Evolutionary conservation across 441 rosid genomes (phyloP).

Genomic region (Populus hybrid): DNA sequence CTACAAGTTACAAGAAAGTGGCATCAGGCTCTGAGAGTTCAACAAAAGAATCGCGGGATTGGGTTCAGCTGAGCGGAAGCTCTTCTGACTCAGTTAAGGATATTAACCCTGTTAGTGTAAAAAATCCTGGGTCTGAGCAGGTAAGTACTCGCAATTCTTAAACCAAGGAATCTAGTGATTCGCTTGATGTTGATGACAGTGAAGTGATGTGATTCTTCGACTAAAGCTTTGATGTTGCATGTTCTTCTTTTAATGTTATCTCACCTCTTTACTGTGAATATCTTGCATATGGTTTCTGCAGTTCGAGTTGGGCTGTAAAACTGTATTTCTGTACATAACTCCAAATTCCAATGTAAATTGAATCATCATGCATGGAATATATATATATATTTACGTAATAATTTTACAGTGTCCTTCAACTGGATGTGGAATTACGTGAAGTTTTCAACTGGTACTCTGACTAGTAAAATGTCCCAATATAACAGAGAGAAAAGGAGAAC

Average conservation of each 20-base stretch:
- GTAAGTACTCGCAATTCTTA: slow-evolving; percentile 40
- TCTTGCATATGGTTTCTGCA: slow-evolving; percentile 25
- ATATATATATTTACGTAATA: neutral
- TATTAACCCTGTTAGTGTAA: slow-evolving; percentile 24
- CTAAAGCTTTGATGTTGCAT: neutral
- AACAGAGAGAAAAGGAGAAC: neutral
- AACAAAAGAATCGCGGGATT: slow-evolving; percentile 49
- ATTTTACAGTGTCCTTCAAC: neutral
- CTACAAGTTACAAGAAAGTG: slow-evolving; percentile 53
- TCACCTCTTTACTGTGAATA: slow-evolving; percentile 32
- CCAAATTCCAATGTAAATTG: slow-evolving; percentile 21
- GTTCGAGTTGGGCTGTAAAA: slow-evolving; percentile 18
- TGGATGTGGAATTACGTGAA: neutral
- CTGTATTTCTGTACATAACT: slow-evolving; percentile 40
- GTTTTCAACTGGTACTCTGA: neutral
- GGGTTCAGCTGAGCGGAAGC: slow-evolving; percentile 58
- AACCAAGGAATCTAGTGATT: slow-evolving; percentile 59
- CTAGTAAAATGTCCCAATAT: neutral
- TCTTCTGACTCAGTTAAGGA: slow-evolving; percentile 44
- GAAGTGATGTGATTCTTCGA: slow-evolving; percentile 36
- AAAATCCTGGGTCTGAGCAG: slow-evolving; percentile 33
- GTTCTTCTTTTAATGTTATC: slow-evolving; percentile 11
- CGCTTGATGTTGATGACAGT: slow-evolving; percentile 65
- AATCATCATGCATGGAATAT: slow-evolving; percentile 14
- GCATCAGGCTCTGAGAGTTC: slow-evolving; percentile 49